Evolutionary conservation across 345 rosid species (phyloP).

Genomic region (Salix dunnii): DNA sequence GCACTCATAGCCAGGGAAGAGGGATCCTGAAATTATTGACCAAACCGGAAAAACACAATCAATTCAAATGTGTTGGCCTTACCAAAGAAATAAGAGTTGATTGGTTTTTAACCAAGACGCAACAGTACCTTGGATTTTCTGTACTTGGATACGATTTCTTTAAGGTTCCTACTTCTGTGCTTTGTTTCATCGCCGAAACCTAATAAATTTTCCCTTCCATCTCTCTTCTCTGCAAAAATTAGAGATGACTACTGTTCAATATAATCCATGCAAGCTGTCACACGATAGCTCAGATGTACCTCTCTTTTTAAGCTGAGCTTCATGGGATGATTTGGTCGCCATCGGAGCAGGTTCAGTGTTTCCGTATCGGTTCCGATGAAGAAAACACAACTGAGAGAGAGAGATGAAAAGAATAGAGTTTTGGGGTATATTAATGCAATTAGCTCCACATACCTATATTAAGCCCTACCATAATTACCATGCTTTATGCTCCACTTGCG

Average conservation of each 20-base stretch:
- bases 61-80: too few relatives aligned
- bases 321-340: neutral
- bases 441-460: neutral
- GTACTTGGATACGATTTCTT: neutral
- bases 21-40: neutral
- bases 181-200: neutral
- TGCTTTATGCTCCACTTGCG: neutral
- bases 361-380: neutral
- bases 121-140: neutral
- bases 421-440: neutral
- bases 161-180: neutral
- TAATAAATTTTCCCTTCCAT: neutral
- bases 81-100: too few relatives aligned
- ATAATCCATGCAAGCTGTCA: neutral
- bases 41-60: neutral
- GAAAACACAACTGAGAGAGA: neutral
- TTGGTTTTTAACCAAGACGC: neutral
- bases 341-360: neutral
- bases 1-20: constrained; percentile 4
- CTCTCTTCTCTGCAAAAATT: neutral
- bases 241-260: neutral
- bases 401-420: neutral
- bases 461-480: neutral
- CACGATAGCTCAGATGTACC: neutral
- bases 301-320: neutral